Evolutionary conservation across 1,284 basidiomycete species (phyloP), one percentile per base, ranked within the genome.

Genomic region (Cryptococcus sp.): DNA sequence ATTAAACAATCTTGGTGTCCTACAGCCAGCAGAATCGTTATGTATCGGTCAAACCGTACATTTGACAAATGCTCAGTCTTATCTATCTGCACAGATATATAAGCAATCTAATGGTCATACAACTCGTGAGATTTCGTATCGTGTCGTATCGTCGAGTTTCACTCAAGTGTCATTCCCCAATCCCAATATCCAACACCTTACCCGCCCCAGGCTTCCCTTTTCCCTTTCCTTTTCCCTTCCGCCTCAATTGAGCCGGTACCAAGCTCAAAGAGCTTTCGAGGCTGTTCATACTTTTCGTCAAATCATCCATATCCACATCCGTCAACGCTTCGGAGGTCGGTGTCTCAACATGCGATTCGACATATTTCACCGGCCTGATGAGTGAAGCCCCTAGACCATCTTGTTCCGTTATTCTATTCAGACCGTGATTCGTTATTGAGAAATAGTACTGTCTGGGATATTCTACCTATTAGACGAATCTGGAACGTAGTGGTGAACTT

Each of bases 391-490:
- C 68, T 0, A 69, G 57, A 7, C 70, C 70, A 28, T 73, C 69
- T 48, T 62, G 53, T 28, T 62, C 54, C 9, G 62, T 57, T 23
- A 73, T 63, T 14, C 57, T 59, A 52, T 73, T 73, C 49, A 73
- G 42, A 21, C 90, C 90, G 69, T 88, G 89, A 70, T 91, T 89
- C 9, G 87, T 90, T 41, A 93, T 85, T 21, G 84, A 82, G 70
- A 92, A 93, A 73, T 88, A 92, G 73, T 85, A 93, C 61, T 90
- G 81, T 68, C 86, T 85, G 1, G 91, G 91, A 64, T 86, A 94
- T 40, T 63, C 70, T 73, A 50, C 19, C 10, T 19, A 28, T 24
- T 23, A 18, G 9, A 11, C 41, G 59, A 49, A 60, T 54, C 43
- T 34, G 31, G 19, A 23, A 45, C 22, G 25, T 28, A 3, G 24